These are phyloP conservation scores for Backusella tuberculispora DNA, from an alignment of 192 early-diverging fungal genomes.

Conservation along the genomic window DNA sequence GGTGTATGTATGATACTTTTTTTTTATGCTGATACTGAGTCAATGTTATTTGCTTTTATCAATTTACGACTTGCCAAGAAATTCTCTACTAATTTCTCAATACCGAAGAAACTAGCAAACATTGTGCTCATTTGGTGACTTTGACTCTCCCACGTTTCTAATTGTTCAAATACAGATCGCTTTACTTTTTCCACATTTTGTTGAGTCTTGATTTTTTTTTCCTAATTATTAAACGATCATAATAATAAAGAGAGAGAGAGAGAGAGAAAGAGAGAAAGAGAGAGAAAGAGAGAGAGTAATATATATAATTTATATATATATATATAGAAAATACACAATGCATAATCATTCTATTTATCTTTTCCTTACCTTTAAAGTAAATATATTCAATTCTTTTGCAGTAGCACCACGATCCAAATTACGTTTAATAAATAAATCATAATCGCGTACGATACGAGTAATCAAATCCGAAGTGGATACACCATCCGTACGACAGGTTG, in stretches of 20 bases:
- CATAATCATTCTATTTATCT: too few species aligned
- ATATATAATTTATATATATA: slow-evolving; percentile 27
- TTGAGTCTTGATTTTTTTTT: slow-evolving; percentile 74
- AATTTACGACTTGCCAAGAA: neutral
- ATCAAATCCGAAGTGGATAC: slow-evolving; percentile 79
- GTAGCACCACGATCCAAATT: slow-evolving; percentile 78
- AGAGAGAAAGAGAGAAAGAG: too few species aligned
- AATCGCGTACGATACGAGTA: slow-evolving; percentile 79
- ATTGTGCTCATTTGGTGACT: slow-evolving; percentile 67
- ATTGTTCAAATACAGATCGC: slow-evolving; percentile 51
- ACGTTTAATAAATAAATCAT: slow-evolving; percentile 74
- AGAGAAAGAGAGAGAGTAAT: too few species aligned
- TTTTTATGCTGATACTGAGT: neutral
- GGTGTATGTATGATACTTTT: too few species aligned
- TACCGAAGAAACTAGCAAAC: slow-evolving; percentile 64
- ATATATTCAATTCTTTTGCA: slow-evolving; percentile 74
- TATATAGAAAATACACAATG: too few species aligned
- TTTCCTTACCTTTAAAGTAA: slow-evolving; percentile 62
- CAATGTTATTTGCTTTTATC: neutral
- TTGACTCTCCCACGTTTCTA: slow-evolving; percentile 66
- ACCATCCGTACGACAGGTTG: slow-evolving; percentile 76
- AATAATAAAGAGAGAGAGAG: too few species aligned
- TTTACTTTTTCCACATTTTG: slow-evolving; percentile 69
- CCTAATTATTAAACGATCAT: slow-evolving; percentile 33
- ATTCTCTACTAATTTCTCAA: slow-evolving; percentile 28